Evolutionary conservation across 345 rosid genomes (phyloP).

Genomic region (Arabis hirsuta): DNA sequence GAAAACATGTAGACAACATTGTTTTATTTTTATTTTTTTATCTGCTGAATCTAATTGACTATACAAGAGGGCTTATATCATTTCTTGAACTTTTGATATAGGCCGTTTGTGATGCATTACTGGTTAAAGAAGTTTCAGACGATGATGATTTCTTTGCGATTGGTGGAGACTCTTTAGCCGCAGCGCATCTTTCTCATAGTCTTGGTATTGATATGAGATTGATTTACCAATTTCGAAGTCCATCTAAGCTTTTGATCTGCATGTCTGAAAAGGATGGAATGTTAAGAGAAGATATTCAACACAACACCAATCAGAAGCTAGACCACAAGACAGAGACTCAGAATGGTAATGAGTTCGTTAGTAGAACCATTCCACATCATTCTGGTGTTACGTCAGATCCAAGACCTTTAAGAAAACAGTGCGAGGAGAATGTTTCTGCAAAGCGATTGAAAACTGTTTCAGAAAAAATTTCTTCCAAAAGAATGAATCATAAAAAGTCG

Average conservation of each 20-base stretch:
- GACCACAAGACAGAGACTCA: conserved; percentile 42
- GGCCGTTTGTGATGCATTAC: conserved; percentile 78
- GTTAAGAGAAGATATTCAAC: conserved; percentile 36
- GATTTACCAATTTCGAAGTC: conserved; percentile 73
- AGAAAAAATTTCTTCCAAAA: conserved; percentile 34
- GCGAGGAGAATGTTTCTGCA: conserved; percentile 37
- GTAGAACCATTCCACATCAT: conserved; percentile 37
- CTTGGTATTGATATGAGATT: conserved; percentile 82
- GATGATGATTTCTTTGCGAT: conserved; percentile 81
- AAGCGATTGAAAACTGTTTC: conserved; percentile 61
- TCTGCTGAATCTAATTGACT: conserved; percentile 21
- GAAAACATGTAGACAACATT: background rate
- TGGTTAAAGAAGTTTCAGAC: conserved; percentile 67
- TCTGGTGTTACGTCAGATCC: conserved; percentile 38
- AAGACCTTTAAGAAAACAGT: conserved; percentile 28
- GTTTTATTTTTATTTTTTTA: background rate
- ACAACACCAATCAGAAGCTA: conserved; percentile 38
- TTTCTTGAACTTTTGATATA: conserved; percentile 43
- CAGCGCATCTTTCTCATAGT: conserved; percentile 82
- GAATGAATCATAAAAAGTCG: conserved; percentile 33
- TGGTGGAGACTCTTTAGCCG: conserved; percentile 91
- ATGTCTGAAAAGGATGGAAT: conserved; percentile 52
- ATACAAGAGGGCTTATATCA: conserved; percentile 19
- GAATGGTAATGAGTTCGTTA: conserved; percentile 38
- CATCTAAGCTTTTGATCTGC: conserved; percentile 61